Conservation (phyloP, 257 asterid species). For the Ilex aquifolium region DNA sequence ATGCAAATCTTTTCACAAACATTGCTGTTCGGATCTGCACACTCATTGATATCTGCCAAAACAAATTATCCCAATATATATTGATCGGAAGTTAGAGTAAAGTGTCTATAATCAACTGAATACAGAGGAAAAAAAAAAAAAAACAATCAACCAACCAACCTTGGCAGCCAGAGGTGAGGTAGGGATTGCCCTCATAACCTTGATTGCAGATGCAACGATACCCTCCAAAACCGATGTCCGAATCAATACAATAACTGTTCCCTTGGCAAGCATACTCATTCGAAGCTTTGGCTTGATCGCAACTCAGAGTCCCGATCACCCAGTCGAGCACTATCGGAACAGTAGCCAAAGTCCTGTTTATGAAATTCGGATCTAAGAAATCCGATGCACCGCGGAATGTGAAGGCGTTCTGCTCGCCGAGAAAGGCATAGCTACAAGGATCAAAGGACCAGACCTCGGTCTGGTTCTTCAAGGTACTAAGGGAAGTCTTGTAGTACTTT, state of each 20-base stretch:
- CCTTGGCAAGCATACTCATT: slow-evolving; percentile 32
- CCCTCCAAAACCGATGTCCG: slow-evolving; percentile 43
- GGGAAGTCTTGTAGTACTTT: background rate
- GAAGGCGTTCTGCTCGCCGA: slow-evolving; percentile 47
- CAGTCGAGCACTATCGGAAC: slow-evolving; percentile 67
- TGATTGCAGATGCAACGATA: slow-evolving; percentile 47
- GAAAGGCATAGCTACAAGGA: slow-evolving; percentile 63
- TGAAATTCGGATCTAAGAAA: slow-evolving; percentile 39
- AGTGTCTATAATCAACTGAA: too few species aligned
- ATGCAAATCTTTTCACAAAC: slow-evolving; percentile 28
- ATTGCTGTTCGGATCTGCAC: slow-evolving; percentile 23
- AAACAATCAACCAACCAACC: slow-evolving; percentile 44
- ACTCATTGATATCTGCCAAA: slow-evolving; percentile 39
- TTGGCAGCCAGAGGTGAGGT: slow-evolving; percentile 58
- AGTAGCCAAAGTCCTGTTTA: slow-evolving; percentile 10
- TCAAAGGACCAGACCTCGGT: slow-evolving; percentile 30
- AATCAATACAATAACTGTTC: slow-evolving; percentile 49
- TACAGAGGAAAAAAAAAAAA: too few species aligned
- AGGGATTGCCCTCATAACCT: slow-evolving; percentile 72
- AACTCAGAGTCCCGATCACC: slow-evolving; percentile 54
- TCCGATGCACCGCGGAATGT: slow-evolving; percentile 44
- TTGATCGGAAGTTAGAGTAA: background rate
- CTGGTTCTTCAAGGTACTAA: slow-evolving; percentile 26
- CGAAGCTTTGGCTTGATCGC: slow-evolving; percentile 19
- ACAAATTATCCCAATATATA: too few species aligned